Conservation (phyloP, 164 flowering plant species). For the Cinnamomum micranthum region DNA sequence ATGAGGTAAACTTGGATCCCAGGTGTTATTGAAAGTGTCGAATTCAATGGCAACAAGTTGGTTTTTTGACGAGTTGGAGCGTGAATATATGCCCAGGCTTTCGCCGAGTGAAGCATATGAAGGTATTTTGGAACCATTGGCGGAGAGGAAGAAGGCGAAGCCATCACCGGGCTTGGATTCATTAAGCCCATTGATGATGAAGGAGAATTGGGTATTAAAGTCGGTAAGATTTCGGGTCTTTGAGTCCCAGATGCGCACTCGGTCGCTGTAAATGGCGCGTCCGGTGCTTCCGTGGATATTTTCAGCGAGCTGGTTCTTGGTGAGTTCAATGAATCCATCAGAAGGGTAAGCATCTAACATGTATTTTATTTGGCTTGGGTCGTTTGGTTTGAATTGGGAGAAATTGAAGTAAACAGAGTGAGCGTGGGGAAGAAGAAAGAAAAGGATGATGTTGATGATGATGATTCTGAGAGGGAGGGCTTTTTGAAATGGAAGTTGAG, state of each 20-base stretch:
- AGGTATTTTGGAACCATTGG: constrained; percentile 16
- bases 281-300: constrained; percentile 10
- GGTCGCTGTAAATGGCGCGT: constrained; percentile 2
- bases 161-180: constrained; percentile 31
- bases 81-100: constrained; percentile 6
- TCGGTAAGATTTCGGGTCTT: constrained; percentile 1
- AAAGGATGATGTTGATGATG: background rate
- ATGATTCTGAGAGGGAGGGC: background rate
- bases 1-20: constrained; percentile 38
- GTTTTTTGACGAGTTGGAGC: constrained; percentile 2
- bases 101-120: constrained; percentile 12
- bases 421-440: background rate
- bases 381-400: background rate
- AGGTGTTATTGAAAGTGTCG: constrained; percentile 26
- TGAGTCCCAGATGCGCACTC: constrained; percentile 18
- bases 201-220: constrained; percentile 25
- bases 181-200: constrained; percentile 15
- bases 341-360: background rate
- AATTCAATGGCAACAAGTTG: constrained; percentile 39
- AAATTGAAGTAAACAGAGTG: background rate
- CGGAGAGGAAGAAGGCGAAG: constrained; percentile 50
- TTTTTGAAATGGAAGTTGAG: background rate
- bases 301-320: constrained; percentile 17
- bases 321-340: constrained; percentile 1
- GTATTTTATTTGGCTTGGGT: background rate